Base-by-base conservation (phyloP, 305 asterid species). In the Rubia tinctorum region DNA sequence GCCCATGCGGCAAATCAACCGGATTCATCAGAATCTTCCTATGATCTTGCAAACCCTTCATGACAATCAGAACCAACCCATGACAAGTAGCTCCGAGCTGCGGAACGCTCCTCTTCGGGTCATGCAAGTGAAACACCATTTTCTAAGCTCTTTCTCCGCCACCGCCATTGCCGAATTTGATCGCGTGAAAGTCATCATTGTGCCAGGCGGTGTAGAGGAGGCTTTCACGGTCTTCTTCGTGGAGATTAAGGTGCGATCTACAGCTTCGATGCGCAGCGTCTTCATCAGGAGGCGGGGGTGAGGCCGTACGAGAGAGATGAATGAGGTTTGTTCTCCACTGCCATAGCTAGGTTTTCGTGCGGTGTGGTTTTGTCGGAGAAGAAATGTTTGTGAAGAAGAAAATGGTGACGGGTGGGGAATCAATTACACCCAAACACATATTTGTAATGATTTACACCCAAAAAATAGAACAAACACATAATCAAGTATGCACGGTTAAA, bases 41-140 rank as follows among this genome's bases (percentile, higher is more conserved):
- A 0, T 30, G 34, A 30, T 30, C 34, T 30, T 30, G 34, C 34
- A 59, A 9, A 2, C 76, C 74, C 10, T 51, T 47, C 56, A 70
- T 23, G 6, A 59, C 51, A n/a, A 60, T 13, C 23, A 84, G 44
- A 71, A 80, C 80, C 80, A 85, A 79, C 7, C 92, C 90, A 70
- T 82, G 66, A 51, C 85, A 84, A 13, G 86, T 85, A 20, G 89
- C 92, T 18, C 68, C 81, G 4, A 87, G 23, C 49, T 4, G 6
- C 30, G 78, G 68, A 76, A 4, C 4, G 5, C 12, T 18, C 53
- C 1, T 37, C 34, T 10, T 58, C 37, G 4, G 7, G 2, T 5
- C 0, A 20, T 34, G 49, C 66, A 53, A 9, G 14, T 49, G 34
- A 30, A 30, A 30, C 7, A 62, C 20, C 56, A 44, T 63, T 61